Percentiles rank a stretch among this genome's conserved stretches.
These are phyloP conservation scores for Hibiscus syriacus DNA, from an alignment of 345 rosid species.

Conservation along the genomic window DNA sequence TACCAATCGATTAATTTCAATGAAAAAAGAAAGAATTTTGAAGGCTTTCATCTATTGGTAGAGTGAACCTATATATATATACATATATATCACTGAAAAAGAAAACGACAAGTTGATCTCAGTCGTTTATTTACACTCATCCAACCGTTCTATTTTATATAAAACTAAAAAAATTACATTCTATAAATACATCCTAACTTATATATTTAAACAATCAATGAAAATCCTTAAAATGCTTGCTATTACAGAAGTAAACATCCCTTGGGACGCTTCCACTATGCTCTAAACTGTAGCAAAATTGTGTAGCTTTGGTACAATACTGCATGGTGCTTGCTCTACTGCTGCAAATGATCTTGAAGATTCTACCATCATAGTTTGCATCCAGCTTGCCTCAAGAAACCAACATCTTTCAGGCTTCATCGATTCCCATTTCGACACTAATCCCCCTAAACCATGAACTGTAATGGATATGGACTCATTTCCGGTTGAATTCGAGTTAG, in stretches of 20 bases:
- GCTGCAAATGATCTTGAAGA: background rate
- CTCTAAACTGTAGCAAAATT: background rate
- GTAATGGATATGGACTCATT: slow-evolving; percentile 29
- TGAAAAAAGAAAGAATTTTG: no score
- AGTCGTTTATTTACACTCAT: no score
- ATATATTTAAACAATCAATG: background rate
- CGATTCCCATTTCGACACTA: slow-evolving; percentile 48
- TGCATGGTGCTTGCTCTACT: background rate
- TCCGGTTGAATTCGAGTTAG: slow-evolving; percentile 10
- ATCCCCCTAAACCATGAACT: slow-evolving; percentile 34
- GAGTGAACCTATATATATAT: background rate
- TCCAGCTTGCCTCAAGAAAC: background rate
- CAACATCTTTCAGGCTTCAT: background rate
- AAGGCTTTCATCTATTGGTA: background rate
- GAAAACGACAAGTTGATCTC: no score
- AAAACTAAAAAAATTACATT: no score
- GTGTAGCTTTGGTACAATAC: background rate
- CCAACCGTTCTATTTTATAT: no score
- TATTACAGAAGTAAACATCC: background rate
- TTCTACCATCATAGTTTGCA: background rate
- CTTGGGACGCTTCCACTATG: background rate
- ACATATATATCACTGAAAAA: no score
- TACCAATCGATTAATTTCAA: no score
- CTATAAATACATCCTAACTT: no score
- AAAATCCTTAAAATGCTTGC: background rate